These are phyloP conservation scores for Gossypium schwendimanii DNA, from an alignment of 441 rosid genomes.

Conservation along the genomic window DNA sequence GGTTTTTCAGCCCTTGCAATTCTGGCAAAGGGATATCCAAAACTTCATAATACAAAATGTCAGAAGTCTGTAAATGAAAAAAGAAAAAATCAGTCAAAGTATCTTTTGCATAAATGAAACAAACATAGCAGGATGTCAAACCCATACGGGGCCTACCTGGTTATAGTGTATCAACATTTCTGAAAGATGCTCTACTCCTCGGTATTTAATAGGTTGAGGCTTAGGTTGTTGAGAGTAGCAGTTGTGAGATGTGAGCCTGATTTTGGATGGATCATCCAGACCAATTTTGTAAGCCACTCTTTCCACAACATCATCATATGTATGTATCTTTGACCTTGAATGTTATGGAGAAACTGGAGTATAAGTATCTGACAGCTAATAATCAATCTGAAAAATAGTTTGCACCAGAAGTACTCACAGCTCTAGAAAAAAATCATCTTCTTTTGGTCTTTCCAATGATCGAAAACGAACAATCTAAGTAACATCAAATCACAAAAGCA, in stretches of 20 bases:
- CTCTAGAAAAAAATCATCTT: constrained; percentile 79
- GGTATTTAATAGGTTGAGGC: constrained; percentile 82
- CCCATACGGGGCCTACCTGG: constrained; percentile 46
- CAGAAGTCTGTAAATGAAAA: constrained; percentile 55
- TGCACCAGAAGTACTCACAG: constrained; percentile 46
- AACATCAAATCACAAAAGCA: constrained; percentile 17
- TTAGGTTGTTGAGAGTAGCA: constrained; percentile 98
- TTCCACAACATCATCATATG: constrained; percentile 84
- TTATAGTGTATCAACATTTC: constrained; percentile 91
- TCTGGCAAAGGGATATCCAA: constrained; percentile 96
- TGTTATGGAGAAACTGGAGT: constrained; percentile 18
- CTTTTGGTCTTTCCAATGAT: constrained; percentile 77
- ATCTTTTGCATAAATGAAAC: not conserved
- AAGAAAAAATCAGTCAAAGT: constrained; percentile 10
- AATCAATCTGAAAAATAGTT: not conserved
- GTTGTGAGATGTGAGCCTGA: constrained; percentile 90
- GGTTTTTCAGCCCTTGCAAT: constrained; percentile 81
- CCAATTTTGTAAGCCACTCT: constrained; percentile 75
- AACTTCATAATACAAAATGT: constrained; percentile 89
- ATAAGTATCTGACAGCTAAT: constrained; percentile 15
- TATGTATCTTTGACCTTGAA: constrained; percentile 75
- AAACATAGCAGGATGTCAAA: constrained; percentile 13
- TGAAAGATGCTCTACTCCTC: constrained; percentile 71
- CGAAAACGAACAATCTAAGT: constrained; percentile 79
- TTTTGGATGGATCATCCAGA: constrained; percentile 78